Conservation (phyloP, 1,139 yeast genomes). For the Sugiyamaella japonica region DNA sequence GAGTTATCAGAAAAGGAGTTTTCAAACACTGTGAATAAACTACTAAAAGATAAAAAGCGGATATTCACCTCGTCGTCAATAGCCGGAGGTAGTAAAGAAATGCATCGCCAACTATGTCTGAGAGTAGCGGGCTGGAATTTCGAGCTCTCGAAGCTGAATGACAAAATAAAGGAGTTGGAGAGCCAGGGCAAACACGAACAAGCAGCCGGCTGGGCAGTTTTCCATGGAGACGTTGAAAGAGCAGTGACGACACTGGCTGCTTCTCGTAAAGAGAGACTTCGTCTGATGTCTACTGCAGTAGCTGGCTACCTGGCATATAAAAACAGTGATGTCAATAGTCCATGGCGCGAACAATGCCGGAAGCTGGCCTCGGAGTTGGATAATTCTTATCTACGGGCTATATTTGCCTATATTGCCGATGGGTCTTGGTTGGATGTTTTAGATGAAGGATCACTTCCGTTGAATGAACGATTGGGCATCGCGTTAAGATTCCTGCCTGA, state of each 20-base stretch:
- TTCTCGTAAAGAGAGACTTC: conserved; percentile 60
- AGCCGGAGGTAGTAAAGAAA: conserved; percentile 31
- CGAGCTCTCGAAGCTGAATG: conserved; percentile 73
- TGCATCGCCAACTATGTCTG: conserved; percentile 74
- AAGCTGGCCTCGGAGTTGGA: conserved; percentile 82
- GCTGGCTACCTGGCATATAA: conserved; percentile 87
- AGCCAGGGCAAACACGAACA: conserved; percentile 67
- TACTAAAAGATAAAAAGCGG: conserved; percentile 35
- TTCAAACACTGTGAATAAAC: conserved; percentile 27
- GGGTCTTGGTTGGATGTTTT: conserved; percentile 96
- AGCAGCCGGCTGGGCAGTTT: conserved; percentile 98
- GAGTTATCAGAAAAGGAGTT: conserved; percentile 31
- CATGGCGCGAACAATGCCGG: conserved; percentile 94
- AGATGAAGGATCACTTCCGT: conserved; percentile 84
- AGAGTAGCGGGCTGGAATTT: conserved; percentile 92
- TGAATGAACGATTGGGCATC: conserved; percentile 85
- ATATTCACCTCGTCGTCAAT: conserved; percentile 38
- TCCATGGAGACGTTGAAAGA: conserved; percentile 80
- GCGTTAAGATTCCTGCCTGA: conserved; percentile 85
- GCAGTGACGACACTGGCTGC: conserved; percentile 70
- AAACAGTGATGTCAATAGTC: conserved; percentile 60
- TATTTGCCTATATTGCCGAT: conserved; percentile 91
- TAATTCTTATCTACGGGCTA: conserved; percentile 85
- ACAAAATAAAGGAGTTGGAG: conserved; percentile 59
- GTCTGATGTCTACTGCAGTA: conserved; percentile 88